Evolutionary conservation across 1,284 basidiomycete species (phyloP), one percentile per base, ranked within the genome.

Genomic region (Leccinum subspadiceum): DNA sequence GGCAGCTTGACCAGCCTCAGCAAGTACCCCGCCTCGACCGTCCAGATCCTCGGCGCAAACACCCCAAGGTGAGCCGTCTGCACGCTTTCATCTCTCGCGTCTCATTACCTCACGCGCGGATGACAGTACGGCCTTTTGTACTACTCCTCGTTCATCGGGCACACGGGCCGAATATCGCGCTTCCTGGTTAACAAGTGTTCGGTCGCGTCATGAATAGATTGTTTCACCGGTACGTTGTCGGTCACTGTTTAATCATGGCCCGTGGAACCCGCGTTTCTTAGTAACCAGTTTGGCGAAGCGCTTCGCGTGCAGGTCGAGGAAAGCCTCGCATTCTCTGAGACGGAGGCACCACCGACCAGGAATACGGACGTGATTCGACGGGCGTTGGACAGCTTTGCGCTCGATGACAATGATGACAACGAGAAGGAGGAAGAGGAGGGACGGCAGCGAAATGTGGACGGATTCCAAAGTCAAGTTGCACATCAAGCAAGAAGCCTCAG

Each of bases 171-270:
- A 62, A 98, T 98, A 76, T 97, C 95, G 10, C 89, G 96, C 46
- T 98, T 97, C 85, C 83, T 99, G 37, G 97, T 96, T 54, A 99
- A 99, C 85, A 99, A 99, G 79, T 97, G 95, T 75, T 96, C 94
- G 60, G 99, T 99, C 71, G 97, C 97, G 6, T 92, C 93, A 53
- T 84, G 97, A 62, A 99, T 99, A 78, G 97, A 99, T 77, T 98
- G 97, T 78, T 99, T 95, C 76, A 84, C 90, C 4, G 93, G 93
- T 90, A 68, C 55, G 81, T 35, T 10, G 20, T 46, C 10, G 31
- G 20, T 50, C 35, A 44, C 17, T n/a, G 5, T 20, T 24, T 33
- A 7, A 20, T 8, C 5, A 35, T 20, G 9, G 39, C 46, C 24
- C 24, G 2, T 4, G 50, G 48, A 50, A 24, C 24, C 12, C 10